phyloP scores from a whole-genome alignment of 2,329 filamentous ascomycete genomes.

The Sporothrix mexicana region DNA sequence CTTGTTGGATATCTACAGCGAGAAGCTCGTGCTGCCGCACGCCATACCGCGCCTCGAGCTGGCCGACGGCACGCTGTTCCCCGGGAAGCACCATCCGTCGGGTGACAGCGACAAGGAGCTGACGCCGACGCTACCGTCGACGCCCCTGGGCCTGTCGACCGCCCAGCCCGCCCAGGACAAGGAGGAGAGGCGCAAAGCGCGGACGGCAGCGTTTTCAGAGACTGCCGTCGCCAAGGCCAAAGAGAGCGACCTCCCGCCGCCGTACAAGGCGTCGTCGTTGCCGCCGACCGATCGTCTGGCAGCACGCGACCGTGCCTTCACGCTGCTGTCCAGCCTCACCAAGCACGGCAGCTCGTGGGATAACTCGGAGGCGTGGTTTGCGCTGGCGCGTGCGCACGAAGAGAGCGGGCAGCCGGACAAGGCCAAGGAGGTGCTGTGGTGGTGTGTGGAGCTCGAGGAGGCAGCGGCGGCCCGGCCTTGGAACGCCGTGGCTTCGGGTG shows the following conservation, averaged over 20 bases:
- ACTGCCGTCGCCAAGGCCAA: not conserved
- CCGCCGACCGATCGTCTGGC: conserved; percentile 82
- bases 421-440: conserved; percentile 93
- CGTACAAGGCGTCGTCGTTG: conserved; percentile 65
- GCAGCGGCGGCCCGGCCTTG: conserved; percentile 78
- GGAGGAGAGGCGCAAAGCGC: not conserved
- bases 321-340: conserved; percentile 79
- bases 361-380: conserved; percentile 89
- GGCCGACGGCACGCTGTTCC: conserved; percentile 43
- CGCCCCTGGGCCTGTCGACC: conserved; percentile 53
- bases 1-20: conserved; percentile 81
- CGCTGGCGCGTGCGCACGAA: conserved; percentile 85
- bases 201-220: not conserved
- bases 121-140: conserved; percentile 47
- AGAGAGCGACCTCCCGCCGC: conserved; percentile 50
- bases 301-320: conserved; percentile 86
- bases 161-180: not conserved
- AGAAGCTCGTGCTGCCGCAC: conserved; percentile 66
- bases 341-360: conserved; percentile 91
- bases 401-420: conserved; percentile 83
- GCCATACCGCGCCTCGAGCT: conserved; percentile 55
- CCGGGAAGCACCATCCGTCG: conserved; percentile 35
- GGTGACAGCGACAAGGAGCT: conserved; percentile 33
- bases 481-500: conserved; percentile 70
- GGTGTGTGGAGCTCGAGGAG: conserved; percentile 95